Evolutionary conservation across 768 basidiomycete genomes (phyloP).

Genomic region (Rhodotorula kratochvilovae): DNA sequence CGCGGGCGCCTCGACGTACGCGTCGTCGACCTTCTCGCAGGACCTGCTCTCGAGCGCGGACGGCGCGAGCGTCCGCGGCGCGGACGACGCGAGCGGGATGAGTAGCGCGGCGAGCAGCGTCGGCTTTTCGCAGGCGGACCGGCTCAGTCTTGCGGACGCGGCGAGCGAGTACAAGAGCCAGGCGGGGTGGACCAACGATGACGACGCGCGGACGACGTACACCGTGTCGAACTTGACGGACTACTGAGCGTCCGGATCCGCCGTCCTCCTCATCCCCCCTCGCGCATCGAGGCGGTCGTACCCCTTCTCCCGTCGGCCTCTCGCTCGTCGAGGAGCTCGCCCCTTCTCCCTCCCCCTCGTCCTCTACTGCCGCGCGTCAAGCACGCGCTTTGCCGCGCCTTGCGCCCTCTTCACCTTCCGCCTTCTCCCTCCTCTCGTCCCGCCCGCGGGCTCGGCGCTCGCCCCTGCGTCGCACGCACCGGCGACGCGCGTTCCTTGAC

Average conservation of each 20-base stretch:
- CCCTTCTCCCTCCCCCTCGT: too few relatives aligned
- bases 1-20: slow-evolving; percentile 58
- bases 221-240: slow-evolving; percentile 31
- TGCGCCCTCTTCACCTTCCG: too few relatives aligned
- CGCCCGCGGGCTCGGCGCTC: too few relatives aligned
- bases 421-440: too few relatives aligned
- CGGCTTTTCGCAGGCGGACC: slow-evolving; percentile 85
- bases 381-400: too few relatives aligned
- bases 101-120: slow-evolving; percentile 52
- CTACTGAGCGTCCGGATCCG: slow-evolving; percentile 6
- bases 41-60: slow-evolving; percentile 29
- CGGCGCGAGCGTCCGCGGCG: slow-evolving; percentile 16
- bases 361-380: too few relatives aligned
- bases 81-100: slow-evolving; percentile 52
- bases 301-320: too few relatives aligned
- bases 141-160: slow-evolving; percentile 57
- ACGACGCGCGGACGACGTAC: slow-evolving; percentile 25
- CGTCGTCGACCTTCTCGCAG: slow-evolving; percentile 48
- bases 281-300: too few relatives aligned
- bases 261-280: too few relatives aligned
- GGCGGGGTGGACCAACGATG: slow-evolving; percentile 23
- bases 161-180: slow-evolving; percentile 40
- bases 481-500: too few relatives aligned
- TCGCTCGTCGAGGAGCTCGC: too few relatives aligned
- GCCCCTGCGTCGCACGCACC: too few relatives aligned